phyloP scores from a whole-genome alignment of 176 grass and related monocot species.

The Themeda triandra region DNA sequence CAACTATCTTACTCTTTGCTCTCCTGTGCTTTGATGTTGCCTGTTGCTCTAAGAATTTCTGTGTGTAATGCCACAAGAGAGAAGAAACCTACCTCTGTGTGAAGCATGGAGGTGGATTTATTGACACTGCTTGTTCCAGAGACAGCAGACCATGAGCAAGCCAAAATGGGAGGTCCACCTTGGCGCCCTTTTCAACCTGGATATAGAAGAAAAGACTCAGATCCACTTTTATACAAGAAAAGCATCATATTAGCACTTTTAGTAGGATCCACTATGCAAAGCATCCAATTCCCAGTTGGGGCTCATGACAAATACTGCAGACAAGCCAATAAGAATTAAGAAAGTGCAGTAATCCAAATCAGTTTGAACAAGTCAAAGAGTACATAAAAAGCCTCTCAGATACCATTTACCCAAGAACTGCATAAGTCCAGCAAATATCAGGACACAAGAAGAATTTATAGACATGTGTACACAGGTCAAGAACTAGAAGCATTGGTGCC shows the following conservation, averaged over 20 bases:
- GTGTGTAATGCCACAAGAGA: not conserved
- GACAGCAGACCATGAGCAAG: conserved; percentile 69
- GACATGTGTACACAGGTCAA: not conserved
- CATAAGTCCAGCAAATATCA: not conserved
- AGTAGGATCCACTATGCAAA: not conserved
- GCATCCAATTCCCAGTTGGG: not conserved
- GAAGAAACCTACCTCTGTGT: conserved; percentile 60
- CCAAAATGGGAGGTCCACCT: conserved; percentile 88
- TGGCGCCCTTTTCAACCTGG: conserved; percentile 83
- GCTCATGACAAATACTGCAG: not conserved
- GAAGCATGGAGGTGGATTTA: conserved; percentile 68
- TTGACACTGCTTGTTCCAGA: conserved; percentile 63
- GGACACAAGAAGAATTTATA: not conserved
- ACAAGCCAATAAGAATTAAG: not conserved
- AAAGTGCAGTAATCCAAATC: not conserved
- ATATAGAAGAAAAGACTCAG: conserved; percentile 9
- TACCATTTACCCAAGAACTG: not conserved
- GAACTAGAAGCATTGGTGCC: not conserved
- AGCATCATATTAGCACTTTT: not conserved
- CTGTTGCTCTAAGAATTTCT: not conserved
- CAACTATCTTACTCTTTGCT: no score
- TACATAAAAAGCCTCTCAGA: not conserved
- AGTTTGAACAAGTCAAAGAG: not conserved
- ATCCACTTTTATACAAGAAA: not conserved
- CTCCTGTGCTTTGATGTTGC: not conserved